These are phyloP conservation scores for Fusarium fracticaudum DNA, from an alignment of 2,329 filamentous ascomycete species.

Conservation along the genomic window DNA sequence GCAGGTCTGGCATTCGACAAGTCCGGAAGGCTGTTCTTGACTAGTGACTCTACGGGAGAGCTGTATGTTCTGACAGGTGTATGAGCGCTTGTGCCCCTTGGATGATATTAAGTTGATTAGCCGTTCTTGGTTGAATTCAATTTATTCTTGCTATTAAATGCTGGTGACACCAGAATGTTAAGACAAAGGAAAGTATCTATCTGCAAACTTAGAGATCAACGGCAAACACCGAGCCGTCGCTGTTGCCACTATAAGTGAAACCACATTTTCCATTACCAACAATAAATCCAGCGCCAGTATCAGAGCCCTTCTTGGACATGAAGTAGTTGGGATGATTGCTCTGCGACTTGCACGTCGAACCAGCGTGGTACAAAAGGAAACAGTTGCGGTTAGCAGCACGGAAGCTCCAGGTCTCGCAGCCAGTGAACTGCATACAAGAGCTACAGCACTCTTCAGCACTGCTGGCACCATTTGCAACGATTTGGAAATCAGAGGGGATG, in stretches of 20 bases:
- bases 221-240: neutral
- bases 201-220: neutral
- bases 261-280: constrained; percentile 5
- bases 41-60: constrained; percentile 5
- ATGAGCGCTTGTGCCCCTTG: fast-evolving
- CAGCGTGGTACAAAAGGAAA: constrained; percentile 6
- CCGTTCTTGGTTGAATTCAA: neutral
- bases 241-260: constrained; percentile 4
- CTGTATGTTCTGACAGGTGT: neutral
- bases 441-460: neutral
- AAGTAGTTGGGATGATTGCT: constrained; percentile 2
- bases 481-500: neutral
- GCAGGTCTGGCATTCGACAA: neutral
- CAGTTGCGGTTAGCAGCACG: constrained; percentile 7
- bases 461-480: neutral
- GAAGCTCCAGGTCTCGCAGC: constrained; percentile 4
- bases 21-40: neutral
- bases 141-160: neutral
- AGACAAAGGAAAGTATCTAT: too few relatives aligned
- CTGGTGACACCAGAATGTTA: fast-evolving
- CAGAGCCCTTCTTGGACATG: neutral
- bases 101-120: fast-evolving
- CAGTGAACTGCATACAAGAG: constrained; percentile 1
- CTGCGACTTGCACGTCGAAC: neutral
- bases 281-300: neutral